Percentiles rank a stretch among this genome's conserved stretches.
phyloP scores from a whole-genome alignment of 2,329 filamentous ascomycete genomes.

The Cladosporium oxysporum region DNA sequence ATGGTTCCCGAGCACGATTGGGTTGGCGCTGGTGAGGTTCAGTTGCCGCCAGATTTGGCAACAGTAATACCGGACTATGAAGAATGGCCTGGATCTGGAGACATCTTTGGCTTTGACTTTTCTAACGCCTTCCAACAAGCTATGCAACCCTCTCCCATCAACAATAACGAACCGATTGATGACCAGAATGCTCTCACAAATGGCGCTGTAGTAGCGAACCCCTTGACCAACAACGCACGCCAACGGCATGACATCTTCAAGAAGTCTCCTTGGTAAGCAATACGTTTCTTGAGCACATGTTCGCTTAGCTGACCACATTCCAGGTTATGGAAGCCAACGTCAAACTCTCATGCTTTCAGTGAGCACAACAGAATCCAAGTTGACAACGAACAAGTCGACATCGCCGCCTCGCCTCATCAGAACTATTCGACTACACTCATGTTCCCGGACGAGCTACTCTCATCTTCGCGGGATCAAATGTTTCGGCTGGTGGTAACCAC shows the following conservation, averaged over 20 bases:
- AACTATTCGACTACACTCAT: constrained; percentile 31
- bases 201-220: not conserved
- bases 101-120: constrained; percentile 28
- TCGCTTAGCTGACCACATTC: not conserved
- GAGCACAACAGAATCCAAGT: constrained; percentile 33
- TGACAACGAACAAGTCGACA: constrained; percentile 33
- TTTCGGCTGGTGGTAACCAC: constrained; percentile 37
- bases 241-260: constrained; percentile 24
- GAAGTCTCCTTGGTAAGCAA: constrained; percentile 22
- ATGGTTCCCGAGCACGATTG: constrained; percentile 25
- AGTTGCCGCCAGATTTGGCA: constrained; percentile 23
- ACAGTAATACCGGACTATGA: constrained; percentile 25
- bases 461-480: constrained; percentile 33
- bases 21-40: constrained; percentile 14
- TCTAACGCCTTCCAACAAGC: constrained; percentile 25
- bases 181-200: not conserved
- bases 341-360: constrained; percentile 35
- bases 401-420: constrained; percentile 35
- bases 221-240: constrained; percentile 6
- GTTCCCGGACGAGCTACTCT: constrained; percentile 30
- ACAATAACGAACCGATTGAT: not conserved
- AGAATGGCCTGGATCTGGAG: constrained; percentile 21
- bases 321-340: constrained; percentile 34
- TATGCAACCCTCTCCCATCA: constrained; percentile 4
- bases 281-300: not conserved